Base-by-base conservation (phyloP, 164 flowering plant species). In the Aristolochia fimbriata region DNA sequence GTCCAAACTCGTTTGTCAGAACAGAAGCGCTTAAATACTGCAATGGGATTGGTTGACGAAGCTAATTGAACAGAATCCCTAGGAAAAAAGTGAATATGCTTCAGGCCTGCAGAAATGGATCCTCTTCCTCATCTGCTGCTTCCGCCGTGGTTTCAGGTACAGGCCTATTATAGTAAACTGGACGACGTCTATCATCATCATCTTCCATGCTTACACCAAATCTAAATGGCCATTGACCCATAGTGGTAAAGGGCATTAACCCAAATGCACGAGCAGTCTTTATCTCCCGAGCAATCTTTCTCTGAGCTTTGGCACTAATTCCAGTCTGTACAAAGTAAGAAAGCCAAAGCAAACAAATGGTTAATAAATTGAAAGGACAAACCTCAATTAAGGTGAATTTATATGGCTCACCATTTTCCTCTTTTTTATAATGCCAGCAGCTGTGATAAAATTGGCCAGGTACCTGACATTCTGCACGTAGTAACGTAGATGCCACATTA, bases 251-350 rank as follows among this genome's bases (percentile, higher is more conserved):
- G 33, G 98, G 98, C 89, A 92, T 76, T 45, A 92, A 66, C 24
- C 98, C 98, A 73, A 92, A 83, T 43, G 96, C 96, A 41, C 97
- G 74, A 22, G 98, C 96, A 23, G 91, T 91, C 70, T 89, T 91
- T 69, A 91, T 89, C 77, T 91, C 98, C 71, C 89, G 79, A 3
- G 96, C 98, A 60, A 89, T 73, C 71, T 82, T 87, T 74, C 98
- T 83, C 77, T 89, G 98, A 11, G 98, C 96, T 73, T 92, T 92
- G 46, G 96, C 98, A 67, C 96, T 89, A 25, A 92, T 92, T 19
- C 72, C 64, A 47, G 95, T 85, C 98, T 89, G 70, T 65, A 67
- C 21, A 65, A 31, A 2, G 19, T 6, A 16, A 62, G 9, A 53
- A 41, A 52, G 16, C 11, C 14, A 52, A 20, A 6, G 7, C 17